phyloP scores from a whole-genome alignment of 2,329 filamentous ascomycete genomes.

The Trichoderma polysporum region DNA sequence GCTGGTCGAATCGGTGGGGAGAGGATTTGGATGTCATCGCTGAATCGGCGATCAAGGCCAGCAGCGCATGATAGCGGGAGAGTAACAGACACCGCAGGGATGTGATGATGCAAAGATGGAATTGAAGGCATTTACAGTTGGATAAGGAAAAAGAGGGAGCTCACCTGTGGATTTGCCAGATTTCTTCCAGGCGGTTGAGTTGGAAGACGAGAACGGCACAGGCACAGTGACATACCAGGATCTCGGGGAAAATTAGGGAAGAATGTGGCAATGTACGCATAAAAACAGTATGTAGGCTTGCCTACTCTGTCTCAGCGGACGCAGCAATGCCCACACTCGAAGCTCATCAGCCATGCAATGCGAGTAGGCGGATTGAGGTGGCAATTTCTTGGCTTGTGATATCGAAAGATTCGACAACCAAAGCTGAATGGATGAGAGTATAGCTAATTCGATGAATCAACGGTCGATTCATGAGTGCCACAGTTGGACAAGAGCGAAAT shows the following conservation, averaged over 20 bases:
- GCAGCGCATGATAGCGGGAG: conserved; percentile 5
- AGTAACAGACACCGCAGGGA: background rate
- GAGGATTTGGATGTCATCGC: conserved; percentile 5
- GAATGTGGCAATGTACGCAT: background rate
- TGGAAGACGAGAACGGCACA: too few relatives aligned
- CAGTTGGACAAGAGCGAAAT: too few relatives aligned
- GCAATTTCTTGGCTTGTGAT: too few relatives aligned
- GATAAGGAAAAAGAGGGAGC: background rate
- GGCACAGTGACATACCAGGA: too few relatives aligned
- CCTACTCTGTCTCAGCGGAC: background rate
- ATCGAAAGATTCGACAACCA: too few relatives aligned
- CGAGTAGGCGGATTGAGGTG: background rate
- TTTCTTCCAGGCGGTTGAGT: background rate
- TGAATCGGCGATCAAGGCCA: conserved; percentile 5
- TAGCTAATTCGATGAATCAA: too few relatives aligned
- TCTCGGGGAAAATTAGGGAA: background rate
- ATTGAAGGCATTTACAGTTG: background rate
- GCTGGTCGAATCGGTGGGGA: background rate
- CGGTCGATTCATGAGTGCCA: too few relatives aligned
- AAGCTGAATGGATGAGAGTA: too few relatives aligned
- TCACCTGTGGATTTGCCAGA: background rate
- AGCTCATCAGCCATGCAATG: background rate
- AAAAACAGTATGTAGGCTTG: background rate
- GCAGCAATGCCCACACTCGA: background rate
- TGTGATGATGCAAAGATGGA: background rate